Conservation (phyloP, 2,329 filamentous ascomycete genomes). For the Alternaria hordeiaustralica region DNA sequence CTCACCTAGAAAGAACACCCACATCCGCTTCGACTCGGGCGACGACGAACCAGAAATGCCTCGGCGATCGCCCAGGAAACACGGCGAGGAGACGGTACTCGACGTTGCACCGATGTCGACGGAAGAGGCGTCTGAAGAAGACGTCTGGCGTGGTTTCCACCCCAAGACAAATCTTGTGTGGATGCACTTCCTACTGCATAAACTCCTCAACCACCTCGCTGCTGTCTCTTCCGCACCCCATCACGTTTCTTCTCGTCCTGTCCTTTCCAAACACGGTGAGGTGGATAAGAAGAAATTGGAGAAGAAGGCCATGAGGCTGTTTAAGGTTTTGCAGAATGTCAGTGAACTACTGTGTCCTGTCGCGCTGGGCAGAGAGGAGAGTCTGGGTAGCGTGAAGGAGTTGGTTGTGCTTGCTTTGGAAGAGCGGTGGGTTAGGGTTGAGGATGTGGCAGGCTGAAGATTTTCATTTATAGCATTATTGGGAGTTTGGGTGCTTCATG, state of each 20-base stretch:
- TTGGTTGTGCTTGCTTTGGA: constrained; percentile 44
- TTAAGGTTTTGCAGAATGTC: constrained; percentile 46
- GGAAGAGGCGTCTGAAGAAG: background rate
- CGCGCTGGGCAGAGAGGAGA: constrained; percentile 28
- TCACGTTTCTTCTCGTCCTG: constrained; percentile 1
- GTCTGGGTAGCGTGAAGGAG: constrained; percentile 41
- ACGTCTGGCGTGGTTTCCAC: constrained; percentile 60
- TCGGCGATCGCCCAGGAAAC: constrained; percentile 10
- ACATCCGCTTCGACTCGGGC: constrained; percentile 32
- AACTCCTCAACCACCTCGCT: constrained; percentile 56
- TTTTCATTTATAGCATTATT: background rate
- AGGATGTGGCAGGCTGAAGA: constrained; percentile 36
- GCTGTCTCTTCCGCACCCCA: constrained; percentile 9
- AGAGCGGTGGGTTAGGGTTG: constrained; percentile 43
- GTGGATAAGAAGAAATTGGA: constrained; percentile 29
- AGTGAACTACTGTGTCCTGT: constrained; percentile 50
- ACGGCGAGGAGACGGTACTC: background rate
- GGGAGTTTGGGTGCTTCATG: background rate
- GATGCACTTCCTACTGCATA: constrained; percentile 66
- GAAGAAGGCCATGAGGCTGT: constrained; percentile 48
- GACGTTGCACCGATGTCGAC: background rate
- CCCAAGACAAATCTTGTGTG: constrained; percentile 69
- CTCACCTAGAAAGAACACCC: constrained; percentile 34
- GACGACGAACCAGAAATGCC: constrained; percentile 3
- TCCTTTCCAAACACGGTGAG: constrained; percentile 1